Percentiles rank a stretch among this genome's conserved stretches.
Evolutionary conservation across 177 flowering plant genomes (phyloP).

Genomic region (Tripterygium wilfordii): DNA sequence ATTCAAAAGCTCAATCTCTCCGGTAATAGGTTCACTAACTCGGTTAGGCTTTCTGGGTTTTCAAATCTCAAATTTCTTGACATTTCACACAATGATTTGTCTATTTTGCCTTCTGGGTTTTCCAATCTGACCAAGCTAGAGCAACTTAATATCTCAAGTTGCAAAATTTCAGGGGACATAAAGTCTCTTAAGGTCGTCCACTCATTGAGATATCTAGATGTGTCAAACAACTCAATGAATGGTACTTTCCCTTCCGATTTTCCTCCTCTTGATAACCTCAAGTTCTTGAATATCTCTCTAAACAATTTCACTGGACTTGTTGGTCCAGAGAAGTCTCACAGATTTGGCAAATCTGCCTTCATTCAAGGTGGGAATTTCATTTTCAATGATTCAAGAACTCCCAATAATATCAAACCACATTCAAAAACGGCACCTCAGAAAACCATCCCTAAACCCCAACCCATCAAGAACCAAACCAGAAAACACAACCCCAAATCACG

Average conservation of each 20-base stretch:
- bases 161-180: conserved; percentile 45
- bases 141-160: conserved; percentile 53
- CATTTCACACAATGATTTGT: conserved; percentile 55
- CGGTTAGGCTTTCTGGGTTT: conserved; percentile 41
- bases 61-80: conserved; percentile 39
- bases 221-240: conserved; percentile 49
- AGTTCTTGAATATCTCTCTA: conserved; percentile 62
- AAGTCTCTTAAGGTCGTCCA: conserved; percentile 35
- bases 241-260: conserved; percentile 69
- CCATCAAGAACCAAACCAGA: conserved; percentile 4
- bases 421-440: conserved; percentile 2
- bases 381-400: conserved; percentile 18
- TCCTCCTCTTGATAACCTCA: conserved; percentile 33
- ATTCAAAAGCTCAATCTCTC: too few species aligned
- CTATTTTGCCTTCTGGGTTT: conserved; percentile 46
- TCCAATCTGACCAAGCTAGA: conserved; percentile 35
- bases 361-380: conserved; percentile 45
- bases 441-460: conserved; percentile 5
- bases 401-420: conserved; percentile 7
- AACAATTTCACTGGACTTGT: conserved; percentile 60
- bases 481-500: conserved; percentile 26
- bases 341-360: conserved; percentile 68
- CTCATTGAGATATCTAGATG: conserved; percentile 48
- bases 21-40: conserved; percentile 60
- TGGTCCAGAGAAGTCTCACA: conserved; percentile 17